A percentile compares a stretch with the other conserved stretches of the same genome.
Evolutionary conservation across 768 basidiomycete genomes (phyloP).

Genomic region (Guyanaporus albipodus): DNA sequence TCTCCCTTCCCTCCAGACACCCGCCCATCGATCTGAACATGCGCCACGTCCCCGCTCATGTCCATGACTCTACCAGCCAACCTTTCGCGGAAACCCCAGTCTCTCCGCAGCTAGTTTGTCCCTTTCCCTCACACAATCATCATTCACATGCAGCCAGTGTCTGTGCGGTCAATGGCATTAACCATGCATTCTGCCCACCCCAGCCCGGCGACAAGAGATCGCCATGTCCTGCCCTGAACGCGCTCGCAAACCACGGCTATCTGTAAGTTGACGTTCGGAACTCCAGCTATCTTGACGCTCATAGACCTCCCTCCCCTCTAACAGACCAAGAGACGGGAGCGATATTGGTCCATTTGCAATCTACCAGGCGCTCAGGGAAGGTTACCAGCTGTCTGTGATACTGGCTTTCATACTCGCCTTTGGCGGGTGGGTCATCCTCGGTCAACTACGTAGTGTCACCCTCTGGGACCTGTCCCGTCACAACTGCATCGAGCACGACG

Average conservation of each 20-base stretch:
- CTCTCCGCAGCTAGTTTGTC: conserved; percentile 6
- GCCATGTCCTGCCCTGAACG: conserved; percentile 70
- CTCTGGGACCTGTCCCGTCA: conserved; percentile 44
- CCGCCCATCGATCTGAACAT: not conserved
- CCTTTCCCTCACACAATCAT: conserved; percentile 17
- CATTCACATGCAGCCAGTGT: conserved; percentile 17
- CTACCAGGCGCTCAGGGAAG: conserved; percentile 40
- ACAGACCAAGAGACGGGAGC: conserved; percentile 50
- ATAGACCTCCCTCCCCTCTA: not conserved
- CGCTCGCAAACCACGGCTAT: conserved; percentile 72
- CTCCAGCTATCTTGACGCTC: not conserved
- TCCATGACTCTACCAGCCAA: not conserved
- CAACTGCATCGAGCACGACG: conserved; percentile 53
- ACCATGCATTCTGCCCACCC: conserved; percentile 41
- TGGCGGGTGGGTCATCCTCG: conserved; percentile 45
- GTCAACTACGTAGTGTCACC: conserved; percentile 32
- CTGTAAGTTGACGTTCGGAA: conserved; percentile 43
- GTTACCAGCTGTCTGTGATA: conserved; percentile 47
- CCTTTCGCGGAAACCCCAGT: not conserved
- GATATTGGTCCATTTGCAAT: conserved; percentile 41
- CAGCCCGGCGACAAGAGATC: conserved; percentile 52
- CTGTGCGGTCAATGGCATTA: conserved; percentile 41
- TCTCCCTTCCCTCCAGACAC: no score
- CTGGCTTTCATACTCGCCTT: conserved; percentile 47
- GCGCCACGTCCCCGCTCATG: not conserved